Base-by-base conservation (phyloP, 2,329 filamentous ascomycete genomes). In the Monosporascus sp. region DNA sequence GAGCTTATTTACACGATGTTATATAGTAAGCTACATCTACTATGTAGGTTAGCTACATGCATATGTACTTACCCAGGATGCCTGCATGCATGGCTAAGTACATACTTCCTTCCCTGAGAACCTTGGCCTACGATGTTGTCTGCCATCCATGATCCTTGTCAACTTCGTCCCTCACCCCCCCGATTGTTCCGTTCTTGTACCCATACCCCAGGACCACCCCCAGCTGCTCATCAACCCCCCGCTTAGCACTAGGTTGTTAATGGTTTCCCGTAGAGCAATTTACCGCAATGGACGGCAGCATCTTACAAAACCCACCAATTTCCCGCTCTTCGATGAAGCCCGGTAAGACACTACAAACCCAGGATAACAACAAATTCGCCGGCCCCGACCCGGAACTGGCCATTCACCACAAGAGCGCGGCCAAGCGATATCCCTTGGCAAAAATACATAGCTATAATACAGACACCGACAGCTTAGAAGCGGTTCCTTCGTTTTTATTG, bases 251-350 rank as follows among this genome's bases (percentile, higher is more conserved):
- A 43, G 31, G 28, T 53, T 41, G 22, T 49, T 55, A 41, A 55
- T 55, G 53, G 54, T 53, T 50, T 57, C 58, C 58, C 58, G 57
- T 60, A 55, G 56, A 43, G 44, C 55, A 60, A 60, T 60, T 59
- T 59, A 59, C 58, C 58, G 58, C 58, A 57, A 57, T 60, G 58
- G 55, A 56, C 58, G 56, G 56, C 58, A 59, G 18, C 40, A 14
- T 35, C 58, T 60, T 60, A 56, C 58, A 56, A 59, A 54, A 57
- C 56, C 53, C 51, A 55, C 51, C 53, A 11, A 50, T 51, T 44
- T 50, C 50, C 56, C 58, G 58, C 58, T 47, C 38, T 26, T 52
- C 51, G 45, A 55, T 55, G 50, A 55, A 49, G 53, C 48, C 52
- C 49, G 52, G 37, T 58, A 56, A 59, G 51, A 46, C 46, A 53